phyloP scores from a whole-genome alignment of 768 basidiomycete species.

The Sarcomyxa edulis region DNA sequence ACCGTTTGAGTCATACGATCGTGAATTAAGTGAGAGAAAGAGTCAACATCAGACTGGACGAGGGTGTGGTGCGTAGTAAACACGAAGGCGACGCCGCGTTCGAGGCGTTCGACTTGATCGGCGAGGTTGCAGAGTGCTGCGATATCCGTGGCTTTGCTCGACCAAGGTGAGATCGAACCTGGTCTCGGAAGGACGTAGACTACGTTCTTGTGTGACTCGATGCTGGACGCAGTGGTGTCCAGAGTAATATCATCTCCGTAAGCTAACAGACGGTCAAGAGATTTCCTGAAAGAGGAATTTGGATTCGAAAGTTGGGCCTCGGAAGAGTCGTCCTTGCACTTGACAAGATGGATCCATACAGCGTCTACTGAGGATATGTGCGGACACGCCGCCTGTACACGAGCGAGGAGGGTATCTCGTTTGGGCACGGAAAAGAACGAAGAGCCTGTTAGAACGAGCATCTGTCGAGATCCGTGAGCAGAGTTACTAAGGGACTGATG shows the following conservation, averaged over 20 bases:
- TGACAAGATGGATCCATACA: conserved; percentile 82
- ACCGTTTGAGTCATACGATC: conserved; percentile 97
- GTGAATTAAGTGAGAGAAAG: conserved; percentile 69
- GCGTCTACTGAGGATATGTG: conserved; percentile 70
- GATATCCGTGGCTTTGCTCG: conserved; percentile 98
- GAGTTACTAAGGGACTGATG: too few relatives aligned
- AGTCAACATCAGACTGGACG: conserved; percentile 39
- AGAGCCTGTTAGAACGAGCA: conserved; percentile 77
- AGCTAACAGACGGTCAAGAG: conserved; percentile 66
- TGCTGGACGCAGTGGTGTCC: conserved; percentile 31
- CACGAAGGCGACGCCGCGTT: conserved; percentile 74
- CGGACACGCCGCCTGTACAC: conserved; percentile 48
- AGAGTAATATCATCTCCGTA: conserved; percentile 79
- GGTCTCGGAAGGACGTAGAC: conserved; percentile 77
- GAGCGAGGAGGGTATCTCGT: conserved; percentile 57
- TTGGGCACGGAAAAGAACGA: conserved; percentile 73
- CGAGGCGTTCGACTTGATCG: conserved; percentile 69
- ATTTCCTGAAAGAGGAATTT: conserved; percentile 38
- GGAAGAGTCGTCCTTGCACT: conserved; percentile 41
- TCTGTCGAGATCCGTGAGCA: conserved; percentile 28
- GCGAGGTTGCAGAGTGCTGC: conserved; percentile 80
- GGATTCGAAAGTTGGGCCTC: conserved; percentile 42
- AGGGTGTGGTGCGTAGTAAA: conserved; percentile 45
- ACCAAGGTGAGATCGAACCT: conserved; percentile 98
- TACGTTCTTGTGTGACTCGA: conserved; percentile 35